Evolutionary conservation across 805 yeast species (phyloP).

Genomic region (Komagataella populi): DNA sequence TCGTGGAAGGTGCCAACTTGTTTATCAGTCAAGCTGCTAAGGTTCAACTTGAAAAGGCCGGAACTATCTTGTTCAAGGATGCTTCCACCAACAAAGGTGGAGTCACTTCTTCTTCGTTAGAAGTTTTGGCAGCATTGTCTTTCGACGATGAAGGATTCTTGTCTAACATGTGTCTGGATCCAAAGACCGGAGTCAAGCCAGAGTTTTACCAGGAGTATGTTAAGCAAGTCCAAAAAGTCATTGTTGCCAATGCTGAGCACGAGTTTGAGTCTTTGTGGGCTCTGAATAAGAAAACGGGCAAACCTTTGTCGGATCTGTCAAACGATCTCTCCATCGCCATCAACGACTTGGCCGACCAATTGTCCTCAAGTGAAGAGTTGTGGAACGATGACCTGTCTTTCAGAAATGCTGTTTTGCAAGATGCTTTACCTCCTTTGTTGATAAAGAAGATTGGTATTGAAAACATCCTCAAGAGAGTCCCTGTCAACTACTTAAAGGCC

Average conservation of each 20-base stretch:
- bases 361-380: conserved; percentile 65
- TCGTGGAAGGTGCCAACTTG: conserved; percentile 96
- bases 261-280: conserved; percentile 87
- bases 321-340: conserved; percentile 75
- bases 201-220: conserved; percentile 76
- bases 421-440: conserved; percentile 68
- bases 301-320: conserved; percentile 56
- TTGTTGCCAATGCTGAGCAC: conserved; percentile 63
- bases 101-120: conserved; percentile 92
- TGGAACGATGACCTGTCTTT: conserved; percentile 72
- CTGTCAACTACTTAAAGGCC: conserved; percentile 77
- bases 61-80: conserved; percentile 81
- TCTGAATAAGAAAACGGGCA: conserved; percentile 49
- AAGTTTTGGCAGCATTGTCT: conserved; percentile 87
- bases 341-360: conserved; percentile 75
- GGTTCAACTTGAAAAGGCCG: conserved; percentile 72
- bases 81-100: conserved; percentile 98
- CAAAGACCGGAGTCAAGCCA: conserved; percentile 40
- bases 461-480: conserved; percentile 61
- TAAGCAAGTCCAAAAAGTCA: conserved; percentile 61
- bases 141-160: conserved; percentile 78
- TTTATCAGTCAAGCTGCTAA: conserved; percentile 93
- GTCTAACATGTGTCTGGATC: conserved; percentile 62
- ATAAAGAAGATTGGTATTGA: conserved; percentile 54
- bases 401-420: conserved; percentile 62